Percentiles rank a stretch among this genome's conserved stretches.
Conservation (phyloP, 441 rosid species). For the Syzygium syzygioides region DNA sequence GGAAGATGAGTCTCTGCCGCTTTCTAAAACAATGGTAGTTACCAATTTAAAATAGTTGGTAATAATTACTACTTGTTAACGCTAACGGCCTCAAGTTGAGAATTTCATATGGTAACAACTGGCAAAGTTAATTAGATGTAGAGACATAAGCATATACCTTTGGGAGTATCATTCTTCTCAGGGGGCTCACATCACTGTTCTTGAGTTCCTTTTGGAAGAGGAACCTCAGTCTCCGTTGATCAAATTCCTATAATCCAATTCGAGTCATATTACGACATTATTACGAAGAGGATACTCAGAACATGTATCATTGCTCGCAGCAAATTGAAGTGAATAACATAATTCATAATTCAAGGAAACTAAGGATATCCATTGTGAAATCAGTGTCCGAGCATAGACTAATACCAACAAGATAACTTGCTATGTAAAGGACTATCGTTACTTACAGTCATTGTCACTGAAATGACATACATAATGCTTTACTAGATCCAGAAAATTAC, state of each 20-base stretch:
- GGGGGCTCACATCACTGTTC: constrained; percentile 93
- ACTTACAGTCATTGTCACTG: background rate
- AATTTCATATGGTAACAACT: background rate
- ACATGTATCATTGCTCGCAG: background rate
- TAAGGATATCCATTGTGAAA: background rate
- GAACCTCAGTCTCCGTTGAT: constrained; percentile 60
- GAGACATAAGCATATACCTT: constrained; percentile 44
- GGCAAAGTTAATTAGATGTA: background rate
- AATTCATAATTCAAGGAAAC: background rate
- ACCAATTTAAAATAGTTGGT: background rate
- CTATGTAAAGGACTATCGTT: background rate
- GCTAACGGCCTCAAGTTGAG: background rate
- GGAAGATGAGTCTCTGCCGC: constrained; percentile 93
- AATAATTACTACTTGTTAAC: background rate
- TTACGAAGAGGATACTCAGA: background rate
- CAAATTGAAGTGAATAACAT: background rate
- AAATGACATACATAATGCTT: background rate
- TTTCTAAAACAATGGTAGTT: constrained; percentile 36
- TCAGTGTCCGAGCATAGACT: background rate
- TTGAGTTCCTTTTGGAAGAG: constrained; percentile 90
- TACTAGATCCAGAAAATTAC: background rate
- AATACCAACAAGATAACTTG: background rate
- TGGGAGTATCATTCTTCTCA: constrained; percentile 90
- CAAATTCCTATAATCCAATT: constrained; percentile 38
- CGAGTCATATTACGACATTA: background rate